phyloP scores from a whole-genome alignment of 495 filamentous ascomycete genomes.

The Aspergillus steynii region DNA sequence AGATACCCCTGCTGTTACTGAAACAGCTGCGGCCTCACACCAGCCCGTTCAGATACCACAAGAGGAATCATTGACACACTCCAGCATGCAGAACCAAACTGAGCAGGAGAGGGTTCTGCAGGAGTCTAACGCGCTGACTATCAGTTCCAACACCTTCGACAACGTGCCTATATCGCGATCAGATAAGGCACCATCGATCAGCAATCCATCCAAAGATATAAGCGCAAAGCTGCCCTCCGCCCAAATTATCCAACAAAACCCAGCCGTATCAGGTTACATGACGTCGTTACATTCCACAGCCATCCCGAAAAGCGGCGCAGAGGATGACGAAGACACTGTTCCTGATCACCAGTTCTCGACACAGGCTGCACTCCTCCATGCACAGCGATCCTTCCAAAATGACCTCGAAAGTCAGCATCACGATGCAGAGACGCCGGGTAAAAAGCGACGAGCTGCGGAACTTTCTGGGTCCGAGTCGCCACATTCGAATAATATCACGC shows the following conservation, averaged over 20 bases:
- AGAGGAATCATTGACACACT: background rate
- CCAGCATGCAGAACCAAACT: background rate
- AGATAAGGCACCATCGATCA: conserved; percentile 5
- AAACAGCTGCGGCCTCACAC: background rate
- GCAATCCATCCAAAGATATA: conserved; percentile 22
- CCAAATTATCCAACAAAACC: conserved; percentile 30
- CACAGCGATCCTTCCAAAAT: conserved; percentile 49
- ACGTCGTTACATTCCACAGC: conserved; percentile 43
- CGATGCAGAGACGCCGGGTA: conserved; percentile 16
- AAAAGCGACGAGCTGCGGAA: conserved; percentile 17
- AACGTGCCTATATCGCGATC: conserved; percentile 12
- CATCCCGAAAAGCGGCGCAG: conserved; percentile 25
- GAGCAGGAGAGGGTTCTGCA: background rate
- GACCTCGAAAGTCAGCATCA: conserved; percentile 39
- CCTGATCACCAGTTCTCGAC: conserved; percentile 47
- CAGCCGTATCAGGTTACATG: conserved; percentile 30
- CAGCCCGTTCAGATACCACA: background rate
- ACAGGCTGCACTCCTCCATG: conserved; percentile 49
- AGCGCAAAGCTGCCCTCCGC: conserved; percentile 43
- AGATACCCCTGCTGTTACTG: background rate
- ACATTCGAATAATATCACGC: conserved; percentile 34
- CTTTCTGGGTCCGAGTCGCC: conserved; percentile 16
- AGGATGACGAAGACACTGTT: conserved; percentile 19
- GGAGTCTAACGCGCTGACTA: conserved; percentile 12
- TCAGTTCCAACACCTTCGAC: conserved; percentile 22